These are phyloP conservation scores for Xylariaceae sp. DNA, from an alignment of 2,329 filamentous ascomycete genomes.

Conservation along the genomic window DNA sequence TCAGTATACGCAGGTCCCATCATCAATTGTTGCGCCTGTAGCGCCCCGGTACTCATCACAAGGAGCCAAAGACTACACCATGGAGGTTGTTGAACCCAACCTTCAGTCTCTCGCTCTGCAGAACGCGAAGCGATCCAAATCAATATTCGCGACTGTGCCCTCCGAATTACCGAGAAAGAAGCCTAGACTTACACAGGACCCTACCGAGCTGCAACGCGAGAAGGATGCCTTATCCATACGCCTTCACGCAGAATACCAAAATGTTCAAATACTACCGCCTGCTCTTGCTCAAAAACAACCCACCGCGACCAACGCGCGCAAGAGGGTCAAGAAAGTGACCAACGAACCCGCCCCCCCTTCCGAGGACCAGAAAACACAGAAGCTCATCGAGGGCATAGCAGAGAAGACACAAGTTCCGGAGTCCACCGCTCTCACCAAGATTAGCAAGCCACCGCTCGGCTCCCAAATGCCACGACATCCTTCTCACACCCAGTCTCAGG, in stretches of 20 bases:
- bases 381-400: constrained; percentile 70
- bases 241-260: constrained; percentile 41
- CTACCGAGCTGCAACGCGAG: constrained; percentile 35
- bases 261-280: constrained; percentile 39
- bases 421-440: constrained; percentile 47
- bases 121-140: constrained; percentile 41
- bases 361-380: constrained; percentile 59
- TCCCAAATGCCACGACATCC: constrained; percentile 21
- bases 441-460: constrained; percentile 34
- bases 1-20: not conserved
- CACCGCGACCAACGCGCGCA: constrained; percentile 37
- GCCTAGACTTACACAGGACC: constrained; percentile 34
- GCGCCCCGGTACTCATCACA: not conserved
- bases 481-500: constrained; percentile 27
- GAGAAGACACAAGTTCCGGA: constrained; percentile 41
- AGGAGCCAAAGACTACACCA: constrained; percentile 21
- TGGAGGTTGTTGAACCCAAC: constrained; percentile 37
- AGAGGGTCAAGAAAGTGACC: constrained; percentile 36
- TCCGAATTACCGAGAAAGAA: constrained; percentile 38
- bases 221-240: constrained; percentile 40
- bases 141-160: constrained; percentile 34
- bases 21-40: not conserved
- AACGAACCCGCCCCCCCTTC: constrained; percentile 36
- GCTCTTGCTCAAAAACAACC: constrained; percentile 46
- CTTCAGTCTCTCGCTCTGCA: constrained; percentile 37